Base-by-base conservation (phyloP, 805 yeast species). In the Saccharomycopsis oosterbeekiorum region DNA sequence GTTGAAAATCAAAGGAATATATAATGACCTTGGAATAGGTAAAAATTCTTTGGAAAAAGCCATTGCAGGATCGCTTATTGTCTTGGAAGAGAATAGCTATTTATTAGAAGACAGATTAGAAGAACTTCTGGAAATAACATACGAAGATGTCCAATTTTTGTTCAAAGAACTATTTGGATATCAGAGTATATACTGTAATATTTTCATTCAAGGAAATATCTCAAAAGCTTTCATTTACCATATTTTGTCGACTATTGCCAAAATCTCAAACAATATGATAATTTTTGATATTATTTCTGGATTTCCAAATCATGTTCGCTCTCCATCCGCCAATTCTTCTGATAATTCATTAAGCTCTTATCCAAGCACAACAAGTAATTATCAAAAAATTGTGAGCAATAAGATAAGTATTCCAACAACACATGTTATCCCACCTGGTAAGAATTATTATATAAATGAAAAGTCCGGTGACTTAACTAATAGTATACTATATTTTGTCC, bases 41-140 rank as follows among this genome's bases (percentile, higher is more conserved):
- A 73, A 76, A 1, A 76, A 76, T 55, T 80, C 88, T 1, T 71
- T 82, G 2, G 72, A 75, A 15, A 69, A 80, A 56, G 81, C 84
- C 0, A 71, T 81, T 2, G 71, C 83, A 11, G 85, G 84, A 0
- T 67, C 82, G 0, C 68, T 80, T 53, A 76, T 81, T 17, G 73
- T 80, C 0, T 65, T 86, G 41, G 96, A 88, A 64, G 81, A 81
- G 62, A 72, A 78, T 55, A 74, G 81, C 37, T 83, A 84, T 82
- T 68, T 78, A 1, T 64, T 84, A 1, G 81, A 83, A 29, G 82
- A 81, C 39, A 73, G 90, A 65, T 65, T 81, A 15, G 82, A 80
- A n/a, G 80, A 81, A 0, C 67, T 86, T 41, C 87, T 85, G 63
- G 76, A 78, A 9, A 65, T 80, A 6, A 80, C 79, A 29, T 61